Conservation (phyloP, 2,329 filamentous ascomycete genomes). For the Trichoderma sp. region DNA sequence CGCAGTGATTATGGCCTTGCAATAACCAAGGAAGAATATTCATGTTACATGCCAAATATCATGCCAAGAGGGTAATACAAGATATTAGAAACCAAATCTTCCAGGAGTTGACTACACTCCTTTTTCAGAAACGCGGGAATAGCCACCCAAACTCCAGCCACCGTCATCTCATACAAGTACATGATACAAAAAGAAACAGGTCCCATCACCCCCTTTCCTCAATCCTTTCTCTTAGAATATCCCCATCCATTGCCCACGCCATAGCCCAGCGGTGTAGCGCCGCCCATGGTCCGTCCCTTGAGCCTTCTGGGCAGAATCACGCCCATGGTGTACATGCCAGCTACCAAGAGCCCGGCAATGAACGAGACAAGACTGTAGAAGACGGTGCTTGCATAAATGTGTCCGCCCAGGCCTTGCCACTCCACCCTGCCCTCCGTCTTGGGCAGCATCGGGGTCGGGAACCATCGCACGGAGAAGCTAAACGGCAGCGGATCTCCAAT, state of each 20-base stretch:
- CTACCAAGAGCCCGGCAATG: constrained; percentile 51
- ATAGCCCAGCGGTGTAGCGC: constrained; percentile 56
- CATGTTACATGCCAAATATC: not conserved
- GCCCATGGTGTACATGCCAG: constrained; percentile 59
- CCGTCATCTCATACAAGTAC: constrained; percentile 4
- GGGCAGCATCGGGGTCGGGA: constrained; percentile 69
- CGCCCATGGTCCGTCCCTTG: constrained; percentile 49
- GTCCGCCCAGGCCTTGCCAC: constrained; percentile 63
- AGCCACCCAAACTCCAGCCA: constrained; percentile 16
- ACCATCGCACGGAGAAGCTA: constrained; percentile 81
- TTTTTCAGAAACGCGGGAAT: not conserved
- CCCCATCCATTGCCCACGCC: constrained; percentile 61
- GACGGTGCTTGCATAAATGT: constrained; percentile 60
- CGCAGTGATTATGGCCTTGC: not conserved
- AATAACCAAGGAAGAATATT: not conserved
- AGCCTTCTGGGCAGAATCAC: constrained; percentile 55
- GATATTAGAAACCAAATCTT: not conserved
- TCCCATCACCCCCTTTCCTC: not conserved
- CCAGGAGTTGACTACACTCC: not conserved
- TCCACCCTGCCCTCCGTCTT: constrained; percentile 62
- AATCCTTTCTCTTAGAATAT: constrained; percentile 50
- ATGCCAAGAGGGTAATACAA: not conserved
- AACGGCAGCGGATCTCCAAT: constrained; percentile 84
- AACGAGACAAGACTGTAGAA: constrained; percentile 62
- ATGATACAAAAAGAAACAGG: not conserved